Evolutionary conservation across 164 flowering plant species (phyloP).

Genomic region (Magnolia sinica): DNA sequence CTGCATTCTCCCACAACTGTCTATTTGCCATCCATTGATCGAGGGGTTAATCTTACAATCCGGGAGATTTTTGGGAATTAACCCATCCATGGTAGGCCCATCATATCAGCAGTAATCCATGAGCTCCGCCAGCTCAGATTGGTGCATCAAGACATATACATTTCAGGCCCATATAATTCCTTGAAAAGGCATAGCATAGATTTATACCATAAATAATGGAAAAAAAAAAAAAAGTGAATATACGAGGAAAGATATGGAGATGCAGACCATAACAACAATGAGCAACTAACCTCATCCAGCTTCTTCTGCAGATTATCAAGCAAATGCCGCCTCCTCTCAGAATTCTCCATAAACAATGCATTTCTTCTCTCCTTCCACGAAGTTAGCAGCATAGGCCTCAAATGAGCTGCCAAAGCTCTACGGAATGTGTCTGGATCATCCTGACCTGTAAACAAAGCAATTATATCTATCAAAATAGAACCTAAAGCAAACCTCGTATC

Average conservation of each 20-base stretch:
- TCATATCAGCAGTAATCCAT: neutral
- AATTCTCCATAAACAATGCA: constrained; percentile 67
- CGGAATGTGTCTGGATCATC: constrained; percentile 57
- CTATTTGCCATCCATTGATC: neutral
- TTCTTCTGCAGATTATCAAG: constrained; percentile 75
- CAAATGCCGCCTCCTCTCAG: constrained; percentile 60
- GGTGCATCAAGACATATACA: neutral
- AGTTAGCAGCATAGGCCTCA: constrained; percentile 78
- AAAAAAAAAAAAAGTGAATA: neutral
- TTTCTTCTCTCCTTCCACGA: constrained; percentile 72
- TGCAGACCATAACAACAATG: neutral
- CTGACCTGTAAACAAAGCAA: constrained; percentile 37
- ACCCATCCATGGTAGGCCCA: neutral
- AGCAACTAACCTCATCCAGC: constrained; percentile 74
- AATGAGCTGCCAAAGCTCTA: constrained; percentile 54
- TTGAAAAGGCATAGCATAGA: too few species aligned
- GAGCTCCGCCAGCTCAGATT: neutral
- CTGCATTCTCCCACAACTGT: neutral
- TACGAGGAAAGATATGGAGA: neutral
- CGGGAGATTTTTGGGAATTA: neutral
- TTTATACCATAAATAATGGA: neutral
- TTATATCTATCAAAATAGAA: constrained; percentile 3
- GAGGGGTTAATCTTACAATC: neutral
- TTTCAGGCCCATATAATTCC: too few species aligned
- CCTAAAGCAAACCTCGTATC: constrained; percentile 2